Conservation (phyloP, 179 eudicot genomes). For the Beta macrorhiza region DNA sequence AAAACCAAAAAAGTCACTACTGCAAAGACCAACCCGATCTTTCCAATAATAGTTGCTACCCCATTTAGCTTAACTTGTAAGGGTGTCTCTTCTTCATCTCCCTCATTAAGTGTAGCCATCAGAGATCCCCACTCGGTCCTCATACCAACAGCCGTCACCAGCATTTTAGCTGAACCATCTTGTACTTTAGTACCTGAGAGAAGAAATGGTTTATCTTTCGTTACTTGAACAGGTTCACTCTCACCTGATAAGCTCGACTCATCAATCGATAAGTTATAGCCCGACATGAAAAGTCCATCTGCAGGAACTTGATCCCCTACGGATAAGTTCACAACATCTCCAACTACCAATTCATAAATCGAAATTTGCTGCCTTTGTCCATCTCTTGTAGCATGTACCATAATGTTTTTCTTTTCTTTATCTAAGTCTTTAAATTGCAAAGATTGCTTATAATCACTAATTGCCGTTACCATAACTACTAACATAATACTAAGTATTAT, state of each 20-base stretch:
- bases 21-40: constrained; percentile 72
- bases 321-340: constrained; percentile 66
- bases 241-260: constrained; percentile 91
- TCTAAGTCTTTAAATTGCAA: constrained; percentile 77
- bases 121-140: constrained; percentile 84
- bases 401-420: constrained; percentile 66
- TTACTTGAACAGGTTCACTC: constrained; percentile 61
- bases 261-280: constrained; percentile 65
- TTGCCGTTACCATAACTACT: constrained; percentile 76
- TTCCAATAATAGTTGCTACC: constrained; percentile 88
- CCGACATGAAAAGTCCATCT: constrained; percentile 69
- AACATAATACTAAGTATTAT: constrained; percentile 62
- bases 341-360: constrained; percentile 70
- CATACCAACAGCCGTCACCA: constrained; percentile 86
- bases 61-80: constrained; percentile 88
- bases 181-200: constrained; percentile 81
- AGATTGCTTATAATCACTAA: constrained; percentile 77
- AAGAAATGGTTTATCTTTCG: constrained; percentile 53
- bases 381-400: constrained; percentile 55
- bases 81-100: constrained; percentile 78
- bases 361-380: constrained; percentile 60
- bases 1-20: constrained; percentile 63
- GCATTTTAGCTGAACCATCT: constrained; percentile 77
- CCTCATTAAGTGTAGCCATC: constrained; percentile 69
- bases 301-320: constrained; percentile 88